Percentiles rank a stretch among this genome's conserved stretches.
phyloP scores from a whole-genome alignment of 2,329 filamentous ascomycete species.

The Biscogniauxia sp. region DNA sequence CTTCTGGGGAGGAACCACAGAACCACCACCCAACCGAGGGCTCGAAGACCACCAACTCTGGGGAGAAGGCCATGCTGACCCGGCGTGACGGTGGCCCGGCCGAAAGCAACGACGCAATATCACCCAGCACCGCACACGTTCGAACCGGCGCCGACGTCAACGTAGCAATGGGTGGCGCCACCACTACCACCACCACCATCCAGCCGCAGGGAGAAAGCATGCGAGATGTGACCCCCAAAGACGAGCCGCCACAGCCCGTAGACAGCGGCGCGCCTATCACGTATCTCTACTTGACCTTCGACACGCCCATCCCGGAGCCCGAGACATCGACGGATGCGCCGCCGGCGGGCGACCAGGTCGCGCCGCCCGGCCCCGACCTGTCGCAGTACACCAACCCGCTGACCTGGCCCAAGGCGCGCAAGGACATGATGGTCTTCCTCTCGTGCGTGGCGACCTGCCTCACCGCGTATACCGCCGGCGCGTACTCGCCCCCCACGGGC shows the following conservation, averaged over 20 bases:
- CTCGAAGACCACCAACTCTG: not conserved
- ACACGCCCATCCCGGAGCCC: constrained; percentile 54
- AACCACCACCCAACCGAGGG: not conserved
- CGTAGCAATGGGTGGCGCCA: not conserved
- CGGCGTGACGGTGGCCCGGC: not conserved
- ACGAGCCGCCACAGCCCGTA: not conserved
- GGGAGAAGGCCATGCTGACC: not conserved
- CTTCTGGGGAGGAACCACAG: not conserved
- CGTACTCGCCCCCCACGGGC: constrained; percentile 68
- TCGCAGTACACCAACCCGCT: constrained; percentile 67
- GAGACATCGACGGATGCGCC: constrained; percentile 22
- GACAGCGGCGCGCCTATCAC: constrained; percentile 37
- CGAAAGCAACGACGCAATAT: not conserved
- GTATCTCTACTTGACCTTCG: constrained; percentile 61
- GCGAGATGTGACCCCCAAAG: not conserved
- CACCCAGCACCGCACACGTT: not conserved
- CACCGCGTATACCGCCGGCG: constrained; percentile 78
- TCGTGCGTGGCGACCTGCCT: constrained; percentile 74
- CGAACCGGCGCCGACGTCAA: not conserved
- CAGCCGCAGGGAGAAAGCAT: not conserved
- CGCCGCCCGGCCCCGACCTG: constrained; percentile 63
- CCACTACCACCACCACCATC: too few relatives aligned
- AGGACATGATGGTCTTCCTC: constrained; percentile 68
- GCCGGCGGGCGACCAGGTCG: constrained; percentile 26
- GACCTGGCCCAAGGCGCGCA: constrained; percentile 67